Evolutionary conservation across 164 flowering plant genomes (phyloP).

Genomic region (Vitis cinerea): DNA sequence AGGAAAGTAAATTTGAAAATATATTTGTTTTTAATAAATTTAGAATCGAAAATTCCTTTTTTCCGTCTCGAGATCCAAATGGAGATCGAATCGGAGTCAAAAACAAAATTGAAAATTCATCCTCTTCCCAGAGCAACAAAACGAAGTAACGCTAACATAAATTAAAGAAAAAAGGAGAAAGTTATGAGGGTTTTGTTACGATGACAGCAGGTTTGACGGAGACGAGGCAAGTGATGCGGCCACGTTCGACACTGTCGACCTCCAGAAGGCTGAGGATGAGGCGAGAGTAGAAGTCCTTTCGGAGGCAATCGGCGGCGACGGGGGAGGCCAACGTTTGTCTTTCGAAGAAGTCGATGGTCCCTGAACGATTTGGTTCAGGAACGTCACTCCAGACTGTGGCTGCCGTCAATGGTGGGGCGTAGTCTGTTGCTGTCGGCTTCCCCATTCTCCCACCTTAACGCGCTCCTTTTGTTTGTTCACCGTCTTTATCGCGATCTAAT

Average conservation of each 20-base stretch:
- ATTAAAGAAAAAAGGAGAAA: neutral
- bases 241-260: constrained; percentile 23
- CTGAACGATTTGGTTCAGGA: neutral
- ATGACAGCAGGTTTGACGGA: constrained; percentile 29
- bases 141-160: too few relatives aligned
- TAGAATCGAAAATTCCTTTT: too few relatives aligned
- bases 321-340: constrained; percentile 2
- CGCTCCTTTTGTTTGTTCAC: too few relatives aligned
- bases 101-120: too few relatives aligned
- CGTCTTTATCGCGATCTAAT: too few relatives aligned
- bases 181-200: constrained; percentile 12
- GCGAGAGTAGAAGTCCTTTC: constrained; percentile 28
- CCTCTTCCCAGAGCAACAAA: too few relatives aligned
- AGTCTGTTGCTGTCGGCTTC: too few relatives aligned
- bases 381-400: constrained; percentile 5
- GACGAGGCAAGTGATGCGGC: constrained; percentile 31
- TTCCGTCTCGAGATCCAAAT: too few relatives aligned
- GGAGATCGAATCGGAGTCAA: too few relatives aligned
- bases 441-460: too few relatives aligned
- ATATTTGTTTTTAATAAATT: too few relatives aligned
- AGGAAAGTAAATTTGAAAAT: too few relatives aligned
- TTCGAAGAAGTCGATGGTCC: constrained; percentile 4
- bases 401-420: neutral
- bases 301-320: constrained; percentile 1
- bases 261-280: constrained; percentile 24